Conservation (phyloP, 2,329 filamentous ascomycete genomes). For the Colletotrichum euphorbiae region DNA sequence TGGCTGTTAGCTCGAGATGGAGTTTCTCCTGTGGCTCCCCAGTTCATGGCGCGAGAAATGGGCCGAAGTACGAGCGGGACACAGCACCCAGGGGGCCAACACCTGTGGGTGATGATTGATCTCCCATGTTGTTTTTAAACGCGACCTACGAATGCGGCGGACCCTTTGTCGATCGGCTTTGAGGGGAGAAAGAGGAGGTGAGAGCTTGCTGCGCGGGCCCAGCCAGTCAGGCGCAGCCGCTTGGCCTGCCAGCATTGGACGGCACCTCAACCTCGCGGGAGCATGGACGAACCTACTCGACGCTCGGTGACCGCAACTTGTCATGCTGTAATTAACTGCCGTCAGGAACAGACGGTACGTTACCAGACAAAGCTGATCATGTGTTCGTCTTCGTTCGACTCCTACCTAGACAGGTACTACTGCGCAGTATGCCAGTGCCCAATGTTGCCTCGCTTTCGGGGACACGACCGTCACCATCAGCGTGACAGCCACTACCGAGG, state of each 20-base stretch:
- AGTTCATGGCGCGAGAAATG: conserved; percentile 33
- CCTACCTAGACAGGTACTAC: not conserved
- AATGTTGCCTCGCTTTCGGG: conserved; percentile 14
- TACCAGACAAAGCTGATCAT: not conserved
- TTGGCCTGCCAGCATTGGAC: not conserved
- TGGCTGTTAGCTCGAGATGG: conserved; percentile 14
- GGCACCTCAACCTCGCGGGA: not conserved
- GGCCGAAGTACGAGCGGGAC: conserved; percentile 31
- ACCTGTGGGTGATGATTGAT: conserved; percentile 3
- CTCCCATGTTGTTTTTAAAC: conserved; percentile 1
- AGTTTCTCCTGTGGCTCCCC: conserved; percentile 21
- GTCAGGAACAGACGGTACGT: not conserved
- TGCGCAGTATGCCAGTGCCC: too few relatives aligned
- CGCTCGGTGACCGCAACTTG: conserved; percentile 10
- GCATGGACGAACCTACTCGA: conserved; percentile 1
- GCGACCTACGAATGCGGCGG: conserved; percentile 8
- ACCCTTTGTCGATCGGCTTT: conserved; percentile 29
- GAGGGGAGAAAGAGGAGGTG: conserved; percentile 17
- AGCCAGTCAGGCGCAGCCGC: conserved; percentile 10
- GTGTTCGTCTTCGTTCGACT: not conserved
- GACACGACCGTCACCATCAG: not conserved
- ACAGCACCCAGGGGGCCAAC: not conserved
- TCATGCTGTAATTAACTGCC: not conserved
- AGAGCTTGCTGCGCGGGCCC: conserved; percentile 1
- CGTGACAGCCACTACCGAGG: too few relatives aligned